These are phyloP conservation scores for Beauveria asiatica DNA, from an alignment of 2,329 filamentous ascomycete genomes.

Conservation along the genomic window DNA sequence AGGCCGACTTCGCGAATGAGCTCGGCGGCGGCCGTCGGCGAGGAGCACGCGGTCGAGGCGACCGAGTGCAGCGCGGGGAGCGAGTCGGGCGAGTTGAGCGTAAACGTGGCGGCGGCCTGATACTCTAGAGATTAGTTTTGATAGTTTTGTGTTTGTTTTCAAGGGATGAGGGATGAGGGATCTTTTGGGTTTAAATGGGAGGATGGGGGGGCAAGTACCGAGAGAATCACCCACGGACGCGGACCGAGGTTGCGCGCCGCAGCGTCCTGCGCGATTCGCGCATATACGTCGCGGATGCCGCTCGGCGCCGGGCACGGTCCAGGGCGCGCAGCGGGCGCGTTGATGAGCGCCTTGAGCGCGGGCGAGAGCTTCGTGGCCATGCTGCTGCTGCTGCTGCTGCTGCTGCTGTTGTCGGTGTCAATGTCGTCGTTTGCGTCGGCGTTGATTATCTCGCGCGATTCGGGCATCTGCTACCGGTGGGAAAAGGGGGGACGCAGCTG, in stretches of 20 bases:
- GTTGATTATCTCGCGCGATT: no score
- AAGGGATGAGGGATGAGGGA: neutral
- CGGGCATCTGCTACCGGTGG: neutral
- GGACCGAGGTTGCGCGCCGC: conserved; percentile 50
- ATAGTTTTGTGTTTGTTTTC: no score
- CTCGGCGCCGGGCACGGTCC: conserved; percentile 57
- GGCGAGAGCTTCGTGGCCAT: conserved; percentile 55
- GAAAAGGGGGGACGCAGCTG: neutral
- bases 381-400: conserved; percentile 38
- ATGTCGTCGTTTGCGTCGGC: neutral
- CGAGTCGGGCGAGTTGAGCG: conserved; percentile 75
- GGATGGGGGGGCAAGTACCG: conserved; percentile 37
- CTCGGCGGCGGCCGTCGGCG: conserved; percentile 48
- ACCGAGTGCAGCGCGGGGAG: conserved; percentile 54
- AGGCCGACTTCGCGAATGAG: conserved; percentile 67
- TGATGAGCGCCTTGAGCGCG: conserved; percentile 65
- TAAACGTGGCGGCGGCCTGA: conserved; percentile 72
- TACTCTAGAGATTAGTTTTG: no score
- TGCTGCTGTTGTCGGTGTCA: conserved; percentile 13
- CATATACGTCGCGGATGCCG: conserved; percentile 53
- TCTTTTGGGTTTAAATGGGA: no score
- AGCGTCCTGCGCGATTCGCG: conserved; percentile 55
- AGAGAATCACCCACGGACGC: conserved; percentile 58
- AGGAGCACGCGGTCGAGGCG: conserved; percentile 24
- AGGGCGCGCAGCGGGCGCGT: conserved; percentile 57